These are phyloP conservation scores for Hypoxylon rickii DNA, from an alignment of 495 filamentous ascomycete genomes.

Conservation along the genomic window DNA sequence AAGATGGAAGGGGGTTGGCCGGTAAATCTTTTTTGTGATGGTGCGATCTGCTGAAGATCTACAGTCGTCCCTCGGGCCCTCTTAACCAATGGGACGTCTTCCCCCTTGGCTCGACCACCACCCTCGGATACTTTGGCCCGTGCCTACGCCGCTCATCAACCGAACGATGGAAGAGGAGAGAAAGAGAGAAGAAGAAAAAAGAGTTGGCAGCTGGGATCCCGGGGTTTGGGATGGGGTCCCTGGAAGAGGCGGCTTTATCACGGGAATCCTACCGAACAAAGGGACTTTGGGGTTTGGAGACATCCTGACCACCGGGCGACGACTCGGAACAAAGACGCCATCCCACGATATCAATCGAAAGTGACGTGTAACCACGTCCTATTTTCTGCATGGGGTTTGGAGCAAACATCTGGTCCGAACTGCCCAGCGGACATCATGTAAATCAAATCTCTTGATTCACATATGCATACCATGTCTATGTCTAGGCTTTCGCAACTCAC, in stretches of 20 bases:
- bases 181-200: background rate
- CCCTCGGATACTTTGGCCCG: constrained; percentile 11
- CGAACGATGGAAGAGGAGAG: constrained; percentile 2
- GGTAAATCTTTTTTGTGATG: constrained; percentile 8
- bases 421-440: no score
- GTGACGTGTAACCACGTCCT: background rate
- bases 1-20: constrained; percentile 1
- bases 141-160: constrained; percentile 5
- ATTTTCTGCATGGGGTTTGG: background rate
- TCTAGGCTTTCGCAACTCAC: no score
- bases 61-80: constrained; percentile 7
- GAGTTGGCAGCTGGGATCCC: constrained; percentile 2
- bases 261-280: constrained; percentile 4
- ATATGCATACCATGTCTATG: no score
- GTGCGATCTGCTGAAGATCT: constrained; percentile 30
- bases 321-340: constrained; percentile 1
- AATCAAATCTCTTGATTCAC: no score
- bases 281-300: constrained; percentile 4
- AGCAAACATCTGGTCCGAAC: no score
- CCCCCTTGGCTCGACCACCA: constrained; percentile 11
- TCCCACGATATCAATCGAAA: constrained; percentile 11
- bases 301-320: background rate
- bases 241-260: constrained; percentile 14
- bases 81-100: constrained; percentile 14
- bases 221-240: background rate